Conservation (phyloP, 2,329 filamentous ascomycete genomes). For the Ophiostoma himal-ulmi region DNA sequence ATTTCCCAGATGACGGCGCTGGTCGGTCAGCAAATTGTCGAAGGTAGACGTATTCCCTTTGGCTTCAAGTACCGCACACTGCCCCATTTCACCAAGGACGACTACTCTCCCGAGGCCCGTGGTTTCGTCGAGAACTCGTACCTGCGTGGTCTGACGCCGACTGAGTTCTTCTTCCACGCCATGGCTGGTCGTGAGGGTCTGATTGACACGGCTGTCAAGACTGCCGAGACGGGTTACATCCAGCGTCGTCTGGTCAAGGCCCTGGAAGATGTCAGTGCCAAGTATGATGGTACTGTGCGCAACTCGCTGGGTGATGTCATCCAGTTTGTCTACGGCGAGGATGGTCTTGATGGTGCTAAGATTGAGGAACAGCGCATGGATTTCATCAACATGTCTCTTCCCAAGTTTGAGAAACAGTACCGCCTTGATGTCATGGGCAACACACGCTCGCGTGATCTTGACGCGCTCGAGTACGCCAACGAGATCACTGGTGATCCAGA, state of each 20-base stretch:
- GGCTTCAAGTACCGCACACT: slow-evolving; percentile 97
- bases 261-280: slow-evolving; percentile 93
- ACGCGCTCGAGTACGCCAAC: slow-evolving; percentile 77
- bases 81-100: slow-evolving; percentile 98
- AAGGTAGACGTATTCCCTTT: slow-evolving; percentile 97
- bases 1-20: slow-evolving; percentile 99
- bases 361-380: slow-evolving; percentile 93
- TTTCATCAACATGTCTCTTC: slow-evolving; percentile 72
- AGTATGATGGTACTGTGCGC: slow-evolving; percentile 94
- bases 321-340: slow-evolving; percentile 96
- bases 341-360: slow-evolving; percentile 85
- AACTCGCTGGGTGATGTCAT: slow-evolving; percentile 96
- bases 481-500: slow-evolving; percentile 83
- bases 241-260: slow-evolving; percentile 98
- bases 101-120: slow-evolving; percentile 93
- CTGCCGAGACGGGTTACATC: slow-evolving; percentile 97
- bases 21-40: slow-evolving; percentile 95
- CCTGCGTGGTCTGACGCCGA: slow-evolving; percentile 85
- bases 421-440: slow-evolving; percentile 79
- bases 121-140: slow-evolving; percentile 99
- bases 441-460: slow-evolving; percentile 51
- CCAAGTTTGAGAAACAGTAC: slow-evolving; percentile 73
- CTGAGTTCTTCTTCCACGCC: slow-evolving; percentile 99
- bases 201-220: slow-evolving; percentile 99
- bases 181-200: slow-evolving; percentile 99